A percentile compares a stretch with the other conserved stretches of the same genome.
Conservation (phyloP, 768 basidiomycete genomes). For the Rhodosporidiobolus sp. region DNA sequence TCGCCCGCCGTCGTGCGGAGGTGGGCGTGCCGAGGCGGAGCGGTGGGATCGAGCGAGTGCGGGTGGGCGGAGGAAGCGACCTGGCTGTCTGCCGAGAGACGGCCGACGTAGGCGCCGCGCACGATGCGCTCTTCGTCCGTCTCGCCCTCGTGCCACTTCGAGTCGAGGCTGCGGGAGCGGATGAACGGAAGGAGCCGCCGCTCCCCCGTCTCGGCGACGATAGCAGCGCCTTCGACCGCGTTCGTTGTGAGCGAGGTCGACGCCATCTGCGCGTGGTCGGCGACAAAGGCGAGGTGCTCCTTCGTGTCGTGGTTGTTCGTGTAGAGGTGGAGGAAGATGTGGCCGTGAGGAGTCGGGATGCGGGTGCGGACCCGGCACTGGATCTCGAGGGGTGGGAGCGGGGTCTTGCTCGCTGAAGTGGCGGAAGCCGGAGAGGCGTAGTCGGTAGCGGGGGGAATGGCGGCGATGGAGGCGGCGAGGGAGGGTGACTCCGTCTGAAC, state of each 20-base stretch:
- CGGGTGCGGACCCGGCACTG: slow-evolving; percentile 96
- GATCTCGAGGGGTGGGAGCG: slow-evolving; percentile 58
- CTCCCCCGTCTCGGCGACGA: slow-evolving; percentile 18
- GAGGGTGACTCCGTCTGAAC: slow-evolving; percentile 10
- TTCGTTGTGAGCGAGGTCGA: slow-evolving; percentile 38
- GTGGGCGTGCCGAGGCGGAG: background rate
- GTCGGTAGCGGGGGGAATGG: background rate
- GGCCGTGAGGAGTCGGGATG: slow-evolving; percentile 92
- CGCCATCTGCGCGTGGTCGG: slow-evolving; percentile 78
- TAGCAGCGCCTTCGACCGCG: slow-evolving; percentile 26
- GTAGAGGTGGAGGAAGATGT: slow-evolving; percentile 88
- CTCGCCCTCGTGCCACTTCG: slow-evolving; percentile 76
- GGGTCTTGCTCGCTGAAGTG: background rate
- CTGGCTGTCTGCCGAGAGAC: slow-evolving; percentile 60
- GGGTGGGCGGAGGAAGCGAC: slow-evolving; percentile 46
- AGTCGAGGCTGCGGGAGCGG: slow-evolving; percentile 75
- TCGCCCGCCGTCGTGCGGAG: background rate
- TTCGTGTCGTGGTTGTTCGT: slow-evolving; percentile 88
- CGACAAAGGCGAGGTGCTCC: slow-evolving; percentile 92
- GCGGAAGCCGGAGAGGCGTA: background rate
- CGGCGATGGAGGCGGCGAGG: slow-evolving; percentile 1
- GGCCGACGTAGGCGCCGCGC: slow-evolving; percentile 88
- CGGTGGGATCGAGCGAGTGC: slow-evolving; percentile 29
- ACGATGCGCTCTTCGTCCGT: slow-evolving; percentile 90
- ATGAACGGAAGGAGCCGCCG: slow-evolving; percentile 52